Base-by-base conservation (phyloP, 2,329 filamentous ascomycete species). In the Colletotrichum lupini region DNA sequence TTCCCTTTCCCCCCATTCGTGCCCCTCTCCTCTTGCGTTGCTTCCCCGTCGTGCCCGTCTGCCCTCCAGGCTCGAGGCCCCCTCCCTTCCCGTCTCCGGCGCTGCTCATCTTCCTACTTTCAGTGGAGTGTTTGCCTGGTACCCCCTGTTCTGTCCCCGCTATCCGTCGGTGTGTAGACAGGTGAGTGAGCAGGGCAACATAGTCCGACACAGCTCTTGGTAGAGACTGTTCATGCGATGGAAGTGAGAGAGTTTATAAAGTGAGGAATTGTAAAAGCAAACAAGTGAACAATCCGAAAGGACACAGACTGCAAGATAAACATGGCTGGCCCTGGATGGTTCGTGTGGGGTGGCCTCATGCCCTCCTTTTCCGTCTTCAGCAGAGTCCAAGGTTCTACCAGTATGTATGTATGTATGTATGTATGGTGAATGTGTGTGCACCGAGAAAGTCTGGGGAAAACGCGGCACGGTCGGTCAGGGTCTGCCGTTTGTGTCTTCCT, bases 301-400 rank as follows among this genome's bases (percentile, higher is more conserved):
- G 42, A 49, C 42, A 49, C 42, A 49, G 42, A n/a, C 42, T 19
- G 3, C 16, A 26, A 30, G 11, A 49, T 56, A 35, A 64, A 58
- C 59, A 67, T 64, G 59, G 60, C 67, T 52, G 35, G 12, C 12
- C 67, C 67, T 53, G 58, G 64, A 53, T 52, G 35, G 57, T 62
- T 68, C 49, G 35, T 57, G 63, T 57, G 63, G 64, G 57, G 63
- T 71, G 63, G 63, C 63, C 26, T 67, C 57, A 28, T 71, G 56
- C 32, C 24, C 32, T 19, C 62, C 32, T 71, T 4, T 49, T 49
- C 32, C 53, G 19, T 32, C 42, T 42, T 32, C 42, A 52, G 19
- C 26, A 62, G 16, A 32, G 37, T 65, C 37, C 37, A 26, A 46
- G 37, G 37, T 32, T 32, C 22, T 59, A 30, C 6, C 28, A 30